Evolutionary conservation across 805 yeast genomes (phyloP).

Genomic region (Lipomyces kockii): DNA sequence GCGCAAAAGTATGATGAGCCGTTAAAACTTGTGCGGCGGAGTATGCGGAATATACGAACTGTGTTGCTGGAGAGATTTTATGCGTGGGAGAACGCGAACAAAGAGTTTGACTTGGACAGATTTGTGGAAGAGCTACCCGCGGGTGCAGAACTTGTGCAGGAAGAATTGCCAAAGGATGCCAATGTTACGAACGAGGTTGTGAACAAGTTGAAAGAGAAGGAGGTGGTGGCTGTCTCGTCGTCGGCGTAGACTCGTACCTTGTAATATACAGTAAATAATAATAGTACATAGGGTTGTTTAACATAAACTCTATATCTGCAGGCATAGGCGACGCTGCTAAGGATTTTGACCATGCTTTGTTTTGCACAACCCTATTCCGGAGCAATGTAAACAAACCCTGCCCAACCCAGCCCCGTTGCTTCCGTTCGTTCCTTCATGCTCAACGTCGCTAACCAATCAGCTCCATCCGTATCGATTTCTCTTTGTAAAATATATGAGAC

Average conservation of each 20-base stretch:
- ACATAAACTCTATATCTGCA: background rate
- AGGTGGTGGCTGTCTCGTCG: background rate
- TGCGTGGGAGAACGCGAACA: conserved; percentile 61
- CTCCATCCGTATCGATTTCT: background rate
- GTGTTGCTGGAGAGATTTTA: conserved; percentile 85
- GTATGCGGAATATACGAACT: conserved; percentile 77
- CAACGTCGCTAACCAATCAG: background rate
- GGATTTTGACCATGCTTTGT: background rate
- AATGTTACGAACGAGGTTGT: background rate
- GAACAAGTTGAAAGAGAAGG: background rate
- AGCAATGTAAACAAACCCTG: background rate
- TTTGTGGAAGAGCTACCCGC: background rate
- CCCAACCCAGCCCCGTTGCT: background rate
- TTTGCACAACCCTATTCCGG: background rate
- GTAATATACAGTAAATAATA: background rate
- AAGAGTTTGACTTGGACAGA: background rate
- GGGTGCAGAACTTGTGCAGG: conserved; percentile 1
- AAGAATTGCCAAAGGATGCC: background rate
- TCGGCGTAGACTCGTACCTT: background rate
- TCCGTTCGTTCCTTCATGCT: background rate
- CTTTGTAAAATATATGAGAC: background rate
- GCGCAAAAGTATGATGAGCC: conserved; percentile 47
- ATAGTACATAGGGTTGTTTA: background rate
- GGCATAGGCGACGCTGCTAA: background rate
- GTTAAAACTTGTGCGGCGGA: conserved; percentile 11